phyloP scores from a whole-genome alignment of 2,329 filamentous ascomycete species.

The Cadophora gregata region DNA sequence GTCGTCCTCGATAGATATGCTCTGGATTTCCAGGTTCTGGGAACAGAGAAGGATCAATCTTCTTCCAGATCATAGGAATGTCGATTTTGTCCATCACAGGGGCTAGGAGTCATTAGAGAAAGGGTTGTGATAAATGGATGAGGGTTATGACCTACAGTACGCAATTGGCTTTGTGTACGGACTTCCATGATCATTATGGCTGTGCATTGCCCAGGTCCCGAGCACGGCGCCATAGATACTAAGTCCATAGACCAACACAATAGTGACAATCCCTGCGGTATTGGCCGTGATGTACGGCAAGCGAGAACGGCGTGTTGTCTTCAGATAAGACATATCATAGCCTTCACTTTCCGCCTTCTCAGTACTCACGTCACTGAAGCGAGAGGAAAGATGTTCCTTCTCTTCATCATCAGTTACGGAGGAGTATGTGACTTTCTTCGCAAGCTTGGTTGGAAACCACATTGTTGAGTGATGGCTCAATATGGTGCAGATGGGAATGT shows the following conservation, averaged over 20 bases:
- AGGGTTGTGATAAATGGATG: not conserved
- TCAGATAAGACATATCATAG: slow-evolving; percentile 1
- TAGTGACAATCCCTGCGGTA: not conserved
- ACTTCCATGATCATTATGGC: not conserved
- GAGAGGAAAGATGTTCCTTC: not conserved
- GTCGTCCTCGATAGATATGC: not conserved
- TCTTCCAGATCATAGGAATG: slow-evolving; percentile 1
- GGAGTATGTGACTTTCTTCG: not conserved
- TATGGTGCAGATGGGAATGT: not conserved
- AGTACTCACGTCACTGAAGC: not conserved
- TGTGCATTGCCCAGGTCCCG: not conserved
- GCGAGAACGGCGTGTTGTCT: not conserved
- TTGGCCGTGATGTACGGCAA: slow-evolving; percentile 1
- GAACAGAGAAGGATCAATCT: not conserved
- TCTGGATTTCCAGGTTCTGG: not conserved
- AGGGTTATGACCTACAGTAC: not conserved
- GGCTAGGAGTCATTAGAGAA: not conserved
- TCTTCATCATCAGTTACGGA: not conserved
- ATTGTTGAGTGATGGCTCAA: not conserved
- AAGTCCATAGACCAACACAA: not conserved
- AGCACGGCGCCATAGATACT: not conserved
- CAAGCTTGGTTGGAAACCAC: not conserved
- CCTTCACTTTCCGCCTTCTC: slow-evolving; percentile 4
- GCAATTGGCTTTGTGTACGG: not conserved
- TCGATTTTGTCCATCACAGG: slow-evolving; percentile 1